Evolutionary conservation across 371 early-diverging fungal genomes (phyloP), one percentile per base, ranked within the genome.

Genomic region (Rhizopus delemar): DNA sequence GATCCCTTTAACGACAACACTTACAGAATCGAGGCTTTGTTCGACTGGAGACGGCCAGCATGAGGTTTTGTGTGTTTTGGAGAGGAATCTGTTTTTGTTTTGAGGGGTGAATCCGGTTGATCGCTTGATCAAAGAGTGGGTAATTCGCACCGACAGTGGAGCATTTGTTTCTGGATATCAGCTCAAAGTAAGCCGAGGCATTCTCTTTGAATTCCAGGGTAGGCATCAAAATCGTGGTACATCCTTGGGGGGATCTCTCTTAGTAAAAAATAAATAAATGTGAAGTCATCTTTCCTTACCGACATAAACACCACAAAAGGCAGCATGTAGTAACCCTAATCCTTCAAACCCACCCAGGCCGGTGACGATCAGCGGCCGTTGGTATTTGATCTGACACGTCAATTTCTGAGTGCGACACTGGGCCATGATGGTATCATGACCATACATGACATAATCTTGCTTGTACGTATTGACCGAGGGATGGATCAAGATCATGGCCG

Each of bases 381-480:
- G 73, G 8, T 79, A 77, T 45, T 75, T 78, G 71, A 93, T 80
- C 53, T 86, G 82, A 60, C 85, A 85, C 38, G 89, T 90, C 50
- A 86, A 74, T 61, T 88, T 89, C 55, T 92, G 91, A 12, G 90
- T 76, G 15, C 87, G 75, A 67, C 91, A 88, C 54, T 88, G 89
- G 16, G 85, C 77, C 54, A 93, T 59, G 39, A 93, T 65, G 0
- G 81, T 80, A 4, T 75, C 60, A 73, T 93, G 92, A 12, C 81
- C 79, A 51, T 88, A 73, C 35, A 75, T 65, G 28, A 88, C 78
- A 60, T 81, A 83, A 29, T 75, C 78, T 39, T 80, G 79, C 22
- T 73, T 65, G 35, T 52, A 41, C 65, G 77, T 74, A 54, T 83
- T 83, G 28, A 32, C 28, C 2, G 31, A 32, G 9, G 55, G 57